phyloP scores from a whole-genome alignment of 176 grass and related monocot species.

The Oryza officinalis region DNA sequence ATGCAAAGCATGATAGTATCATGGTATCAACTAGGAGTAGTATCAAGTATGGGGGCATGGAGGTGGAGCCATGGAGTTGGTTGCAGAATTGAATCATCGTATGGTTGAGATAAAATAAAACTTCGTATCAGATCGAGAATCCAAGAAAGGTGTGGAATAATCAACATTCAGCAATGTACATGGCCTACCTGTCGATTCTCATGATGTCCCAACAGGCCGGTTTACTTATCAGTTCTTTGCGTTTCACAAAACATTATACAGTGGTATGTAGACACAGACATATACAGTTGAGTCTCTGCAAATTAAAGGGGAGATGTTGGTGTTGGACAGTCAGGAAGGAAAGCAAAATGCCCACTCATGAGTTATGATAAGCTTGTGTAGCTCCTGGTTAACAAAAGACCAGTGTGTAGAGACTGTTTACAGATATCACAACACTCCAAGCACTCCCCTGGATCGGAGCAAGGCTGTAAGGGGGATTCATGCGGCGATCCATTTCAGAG shows the following conservation, averaged over 20 bases:
- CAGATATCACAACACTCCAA: not conserved
- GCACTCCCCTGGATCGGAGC: not conserved
- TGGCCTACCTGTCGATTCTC: conserved; percentile 18
- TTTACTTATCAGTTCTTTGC: not conserved
- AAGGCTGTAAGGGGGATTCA: not conserved
- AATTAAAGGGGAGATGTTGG: not conserved
- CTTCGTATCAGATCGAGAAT: not conserved
- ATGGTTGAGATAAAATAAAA: not conserved
- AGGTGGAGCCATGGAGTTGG: not conserved
- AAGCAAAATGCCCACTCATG: not conserved
- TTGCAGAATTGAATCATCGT: not conserved
- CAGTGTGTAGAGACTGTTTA: not conserved
- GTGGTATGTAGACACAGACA: not conserved
- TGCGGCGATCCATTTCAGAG: not conserved
- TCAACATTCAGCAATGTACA: not conserved
- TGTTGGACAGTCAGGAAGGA: not conserved
- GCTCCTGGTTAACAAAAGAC: not conserved
- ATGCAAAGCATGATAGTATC: not conserved
- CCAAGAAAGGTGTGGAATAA: conserved; percentile 5
- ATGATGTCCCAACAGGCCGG: not conserved
- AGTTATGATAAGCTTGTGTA: not conserved
- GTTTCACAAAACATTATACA: not conserved
- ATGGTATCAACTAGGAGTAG: not conserved
- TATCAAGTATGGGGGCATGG: not conserved
- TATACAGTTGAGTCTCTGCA: not conserved